Percentiles rank a stretch among this genome's conserved stretches.
These are phyloP conservation scores for Danielia oregonensis DNA, from an alignment of 805 yeast species.

Conservation along the genomic window DNA sequence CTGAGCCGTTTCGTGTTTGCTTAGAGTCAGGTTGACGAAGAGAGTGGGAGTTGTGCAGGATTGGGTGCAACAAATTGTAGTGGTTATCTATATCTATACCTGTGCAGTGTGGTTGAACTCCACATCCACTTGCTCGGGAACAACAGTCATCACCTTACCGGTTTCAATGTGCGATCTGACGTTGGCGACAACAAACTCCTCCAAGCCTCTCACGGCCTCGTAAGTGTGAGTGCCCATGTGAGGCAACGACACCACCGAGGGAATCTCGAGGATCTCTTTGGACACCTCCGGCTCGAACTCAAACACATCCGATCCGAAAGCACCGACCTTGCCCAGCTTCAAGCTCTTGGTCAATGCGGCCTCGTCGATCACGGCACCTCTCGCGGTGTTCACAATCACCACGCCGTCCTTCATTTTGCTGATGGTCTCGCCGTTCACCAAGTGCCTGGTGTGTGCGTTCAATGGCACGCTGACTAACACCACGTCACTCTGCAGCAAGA, in stretches of 20 bases:
- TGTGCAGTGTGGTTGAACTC: constrained; percentile 20
- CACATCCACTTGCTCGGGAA: constrained; percentile 65
- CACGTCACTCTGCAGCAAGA: constrained; percentile 61
- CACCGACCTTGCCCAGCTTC: constrained; percentile 59
- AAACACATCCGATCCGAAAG: constrained; percentile 74
- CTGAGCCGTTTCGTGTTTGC: too few relatives aligned
- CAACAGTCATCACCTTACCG: constrained; percentile 69
- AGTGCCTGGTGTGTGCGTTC: constrained; percentile 66
- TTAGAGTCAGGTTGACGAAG: too few relatives aligned
- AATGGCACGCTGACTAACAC: constrained; percentile 75
- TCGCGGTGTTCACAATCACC: constrained; percentile 76
- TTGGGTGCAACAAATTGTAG: too few relatives aligned
- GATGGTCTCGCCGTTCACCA: constrained; percentile 58
- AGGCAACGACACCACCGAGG: constrained; percentile 75
- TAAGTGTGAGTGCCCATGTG: constrained; percentile 83
- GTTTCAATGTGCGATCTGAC: constrained; percentile 52
- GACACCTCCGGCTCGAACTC: constrained; percentile 73
- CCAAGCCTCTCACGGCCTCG: constrained; percentile 80
- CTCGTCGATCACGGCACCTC: constrained; percentile 83
- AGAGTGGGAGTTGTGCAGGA: too few relatives aligned
- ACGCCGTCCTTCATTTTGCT: constrained; percentile 75
- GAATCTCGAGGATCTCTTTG: constrained; percentile 55
- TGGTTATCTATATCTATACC: constrained; percentile 2
- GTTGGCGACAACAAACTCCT: constrained; percentile 70
- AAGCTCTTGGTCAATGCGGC: constrained; percentile 51